A percentile compares a stretch with the other conserved stretches of the same genome.
Evolutionary conservation across 1,139 yeast genomes (phyloP).

Genomic region (Blastobotrys arbuscula): DNA sequence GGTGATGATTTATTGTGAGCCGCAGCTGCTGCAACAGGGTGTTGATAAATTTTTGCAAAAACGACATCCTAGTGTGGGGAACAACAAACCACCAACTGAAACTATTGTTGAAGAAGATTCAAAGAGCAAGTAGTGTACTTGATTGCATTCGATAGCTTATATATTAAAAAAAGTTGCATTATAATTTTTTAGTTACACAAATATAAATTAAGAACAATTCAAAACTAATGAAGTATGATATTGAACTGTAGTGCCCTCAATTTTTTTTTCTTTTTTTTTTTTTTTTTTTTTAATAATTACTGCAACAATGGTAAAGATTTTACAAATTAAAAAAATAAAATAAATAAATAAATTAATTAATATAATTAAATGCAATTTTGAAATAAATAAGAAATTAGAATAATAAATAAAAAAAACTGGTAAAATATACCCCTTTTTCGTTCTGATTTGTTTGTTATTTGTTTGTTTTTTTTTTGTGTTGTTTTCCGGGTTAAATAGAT

Average conservation of each 20-base stretch:
- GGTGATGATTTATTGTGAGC: slow-evolving; percentile 14
- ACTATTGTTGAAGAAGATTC: slow-evolving; percentile 8
- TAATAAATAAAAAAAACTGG: neutral
- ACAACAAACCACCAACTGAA: slow-evolving; percentile 3
- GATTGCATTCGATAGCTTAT: neutral
- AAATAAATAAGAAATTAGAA: neutral
- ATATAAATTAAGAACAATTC: too few species aligned
- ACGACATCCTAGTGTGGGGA: slow-evolving; percentile 1
- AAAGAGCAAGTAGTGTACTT: neutral
- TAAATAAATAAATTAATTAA: slow-evolving; percentile 5
- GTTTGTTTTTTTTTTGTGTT: slow-evolving; percentile 1
- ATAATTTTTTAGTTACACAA: too few species aligned
- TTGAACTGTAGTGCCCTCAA: too few species aligned
- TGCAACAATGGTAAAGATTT: slow-evolving; percentile 1
- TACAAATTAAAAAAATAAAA: slow-evolving; percentile 4
- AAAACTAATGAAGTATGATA: too few species aligned
- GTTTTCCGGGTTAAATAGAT: slow-evolving; percentile 5
- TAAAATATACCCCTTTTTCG: too few species aligned
- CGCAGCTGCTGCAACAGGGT: slow-evolving; percentile 11
- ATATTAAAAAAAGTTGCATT: slow-evolving; percentile 1
- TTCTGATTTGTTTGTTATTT: too few species aligned
- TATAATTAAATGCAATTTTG: too few species aligned
- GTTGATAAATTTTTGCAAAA: neutral
- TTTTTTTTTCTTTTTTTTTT: too few species aligned
- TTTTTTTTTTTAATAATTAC: neutral